Percentiles rank a stretch among this genome's conserved stretches.
phyloP scores from a whole-genome alignment of 305 asterid genomes.

The Coffea humblotiana region DNA sequence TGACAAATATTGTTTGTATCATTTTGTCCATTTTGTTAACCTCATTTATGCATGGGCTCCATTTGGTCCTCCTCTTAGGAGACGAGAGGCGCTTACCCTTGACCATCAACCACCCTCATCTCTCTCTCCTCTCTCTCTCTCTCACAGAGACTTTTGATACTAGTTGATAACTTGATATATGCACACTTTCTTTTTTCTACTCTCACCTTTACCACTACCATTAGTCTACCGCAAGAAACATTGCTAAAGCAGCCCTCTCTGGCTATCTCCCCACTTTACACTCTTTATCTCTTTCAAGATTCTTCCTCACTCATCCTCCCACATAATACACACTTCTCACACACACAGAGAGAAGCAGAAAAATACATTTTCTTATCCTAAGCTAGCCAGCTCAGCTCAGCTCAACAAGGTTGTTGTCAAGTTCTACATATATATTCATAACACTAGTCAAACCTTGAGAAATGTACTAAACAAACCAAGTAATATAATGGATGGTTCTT shows the following conservation, averaged over 20 bases:
- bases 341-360: background rate
- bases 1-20: conserved; percentile 9
- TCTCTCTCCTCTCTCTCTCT: background rate
- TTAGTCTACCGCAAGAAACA: background rate
- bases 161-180: too few species aligned
- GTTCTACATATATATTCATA: background rate
- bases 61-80: conserved; percentile 5
- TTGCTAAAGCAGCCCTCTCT: conserved; percentile 7
- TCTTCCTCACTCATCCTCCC: conserved; percentile 5
- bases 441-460: background rate
- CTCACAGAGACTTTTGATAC: background rate
- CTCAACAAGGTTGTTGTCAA: background rate
- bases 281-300: conserved; percentile 7
- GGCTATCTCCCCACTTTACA: background rate
- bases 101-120: background rate
- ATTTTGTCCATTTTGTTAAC: conserved; percentile 27
- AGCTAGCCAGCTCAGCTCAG: background rate
- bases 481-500: background rate
- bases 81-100: background rate
- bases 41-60: conserved; percentile 23
- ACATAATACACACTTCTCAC: background rate
- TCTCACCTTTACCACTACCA: background rate
- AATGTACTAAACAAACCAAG: background rate
- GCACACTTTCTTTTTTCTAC: background rate
- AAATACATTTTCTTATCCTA: conserved; percentile 7